phyloP scores from a whole-genome alignment of 164 flowering plant species.

The Chimonanthus salicifolius region DNA sequence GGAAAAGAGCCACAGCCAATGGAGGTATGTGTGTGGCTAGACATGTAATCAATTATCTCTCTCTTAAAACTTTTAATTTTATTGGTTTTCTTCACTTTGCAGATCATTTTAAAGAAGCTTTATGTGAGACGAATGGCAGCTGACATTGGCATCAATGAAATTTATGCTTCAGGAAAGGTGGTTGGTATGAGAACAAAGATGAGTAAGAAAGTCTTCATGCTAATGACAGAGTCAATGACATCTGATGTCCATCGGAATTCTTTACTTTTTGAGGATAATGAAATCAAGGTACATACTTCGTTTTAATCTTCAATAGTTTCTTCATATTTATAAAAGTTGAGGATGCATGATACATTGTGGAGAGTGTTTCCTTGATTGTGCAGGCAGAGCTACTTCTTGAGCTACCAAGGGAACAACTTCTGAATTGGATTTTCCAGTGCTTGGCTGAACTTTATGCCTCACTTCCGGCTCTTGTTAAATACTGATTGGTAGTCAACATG shows the following conservation, averaged over 20 bases:
- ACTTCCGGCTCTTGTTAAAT: constrained; percentile 79
- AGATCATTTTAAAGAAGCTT: constrained; percentile 73
- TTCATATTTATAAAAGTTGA: too few relatives aligned
- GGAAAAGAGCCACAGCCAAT: constrained; percentile 93
- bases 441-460: constrained; percentile 76
- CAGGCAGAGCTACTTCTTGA: constrained; percentile 95
- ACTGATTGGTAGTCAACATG: constrained; percentile 26
- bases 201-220: constrained; percentile 69
- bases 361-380: constrained; percentile 8
- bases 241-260: constrained; percentile 57
- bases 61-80: not conserved
- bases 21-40: constrained; percentile 35
- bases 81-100: not conserved
- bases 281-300: constrained; percentile 57
- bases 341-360: not conserved
- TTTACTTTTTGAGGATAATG: constrained; percentile 52
- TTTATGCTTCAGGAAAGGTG: constrained; percentile 76
- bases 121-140: constrained; percentile 96
- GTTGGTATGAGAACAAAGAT: constrained; percentile 78
- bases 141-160: constrained; percentile 79
- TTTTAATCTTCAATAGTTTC: not conserved
- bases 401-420: constrained; percentile 84
- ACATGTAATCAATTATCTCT: not conserved
- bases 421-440: constrained; percentile 88
- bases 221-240: constrained; percentile 68